Conservation (phyloP, 2,329 filamentous ascomycete genomes). For the Penicillium sp. region DNA sequence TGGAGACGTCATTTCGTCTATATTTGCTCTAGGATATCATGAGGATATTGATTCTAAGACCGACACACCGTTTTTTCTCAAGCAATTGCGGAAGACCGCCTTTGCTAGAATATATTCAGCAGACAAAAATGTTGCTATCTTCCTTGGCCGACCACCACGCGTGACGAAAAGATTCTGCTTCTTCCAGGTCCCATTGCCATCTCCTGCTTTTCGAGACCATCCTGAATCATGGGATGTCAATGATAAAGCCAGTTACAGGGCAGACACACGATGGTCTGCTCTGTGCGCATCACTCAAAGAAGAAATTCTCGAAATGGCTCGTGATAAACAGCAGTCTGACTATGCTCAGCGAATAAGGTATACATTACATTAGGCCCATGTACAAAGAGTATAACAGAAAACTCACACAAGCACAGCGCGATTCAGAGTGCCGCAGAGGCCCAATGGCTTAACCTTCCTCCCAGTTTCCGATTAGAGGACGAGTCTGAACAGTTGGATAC, state of each 20-base stretch:
- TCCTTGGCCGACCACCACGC: neutral
- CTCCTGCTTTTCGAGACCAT: too few relatives aligned
- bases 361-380: too few relatives aligned
- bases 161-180: neutral
- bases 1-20: neutral
- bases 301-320: neutral
- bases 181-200: neutral
- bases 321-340: neutral
- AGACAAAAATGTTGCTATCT: neutral
- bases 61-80: neutral
- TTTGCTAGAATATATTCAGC: neutral
- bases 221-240: neutral
- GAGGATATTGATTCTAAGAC: neutral
- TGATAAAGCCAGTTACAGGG: neutral
- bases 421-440: neutral
- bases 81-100: neutral
- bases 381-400: too few relatives aligned
- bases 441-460: neutral
- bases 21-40: neutral
- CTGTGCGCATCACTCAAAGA: neutral
- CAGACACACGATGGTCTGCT: neutral
- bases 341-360: too few relatives aligned
- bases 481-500: neutral
- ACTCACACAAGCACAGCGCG: neutral
- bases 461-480: neutral